Conservation (phyloP, 495 filamentous ascomycete species). For the Hyaloscypha bicolor region DNA sequence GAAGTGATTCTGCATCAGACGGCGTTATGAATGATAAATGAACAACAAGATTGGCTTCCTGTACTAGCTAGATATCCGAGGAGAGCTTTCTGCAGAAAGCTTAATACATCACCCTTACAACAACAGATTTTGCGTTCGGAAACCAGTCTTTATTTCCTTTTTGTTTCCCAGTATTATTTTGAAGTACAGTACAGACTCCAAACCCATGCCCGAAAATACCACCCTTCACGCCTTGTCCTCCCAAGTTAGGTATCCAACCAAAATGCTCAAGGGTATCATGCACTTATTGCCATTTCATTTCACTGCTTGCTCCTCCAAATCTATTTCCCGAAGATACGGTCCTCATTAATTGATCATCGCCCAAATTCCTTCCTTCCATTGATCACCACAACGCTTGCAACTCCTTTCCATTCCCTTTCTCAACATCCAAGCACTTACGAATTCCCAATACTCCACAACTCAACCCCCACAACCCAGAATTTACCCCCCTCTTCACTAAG, state of each 20-base stretch:
- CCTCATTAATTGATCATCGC: no score
- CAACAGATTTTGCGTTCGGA: background rate
- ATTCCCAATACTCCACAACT: slow-evolving; percentile 81
- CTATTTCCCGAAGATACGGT: background rate
- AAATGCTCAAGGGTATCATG: background rate
- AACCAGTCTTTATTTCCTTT: background rate
- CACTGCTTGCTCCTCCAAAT: background rate
- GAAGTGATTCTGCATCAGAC: background rate
- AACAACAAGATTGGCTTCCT: background rate
- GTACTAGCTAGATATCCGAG: background rate
- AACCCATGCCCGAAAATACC: background rate
- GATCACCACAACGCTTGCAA: background rate
- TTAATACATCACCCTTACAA: background rate
- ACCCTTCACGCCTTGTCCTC: background rate
- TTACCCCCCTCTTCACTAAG: slow-evolving; percentile 94
- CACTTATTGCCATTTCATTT: background rate
- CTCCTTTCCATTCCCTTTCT: background rate
- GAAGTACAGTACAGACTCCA: background rate
- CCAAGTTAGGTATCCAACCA: background rate
- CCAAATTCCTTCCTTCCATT: background rate
- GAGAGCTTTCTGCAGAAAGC: background rate
- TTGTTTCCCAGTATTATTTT: background rate
- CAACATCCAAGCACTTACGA: slow-evolving; percentile 2
- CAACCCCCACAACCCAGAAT: slow-evolving; percentile 89
- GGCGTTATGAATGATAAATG: background rate